Percentiles rank a stretch among this genome's conserved stretches.
These are phyloP conservation scores for Brassica incana DNA, from an alignment of 345 rosid genomes.

Conservation along the genomic window DNA sequence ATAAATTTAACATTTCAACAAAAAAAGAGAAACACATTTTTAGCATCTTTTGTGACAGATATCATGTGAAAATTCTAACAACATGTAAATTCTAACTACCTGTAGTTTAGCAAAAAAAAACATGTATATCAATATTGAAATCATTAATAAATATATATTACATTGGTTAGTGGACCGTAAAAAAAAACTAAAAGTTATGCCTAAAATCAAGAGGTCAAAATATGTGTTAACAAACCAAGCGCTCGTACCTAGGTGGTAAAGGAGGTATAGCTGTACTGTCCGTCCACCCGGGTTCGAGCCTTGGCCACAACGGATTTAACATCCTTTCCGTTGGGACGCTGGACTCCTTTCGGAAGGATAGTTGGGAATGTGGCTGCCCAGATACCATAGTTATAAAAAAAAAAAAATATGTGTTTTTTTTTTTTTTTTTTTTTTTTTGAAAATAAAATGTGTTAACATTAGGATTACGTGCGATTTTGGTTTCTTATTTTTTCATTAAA, in stretches of 20 bases:
- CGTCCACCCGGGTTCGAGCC: too few relatives aligned
- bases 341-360: too few relatives aligned
- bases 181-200: background rate
- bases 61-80: background rate
- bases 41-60: constrained; percentile 8
- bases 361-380: too few relatives aligned
- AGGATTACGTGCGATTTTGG: background rate
- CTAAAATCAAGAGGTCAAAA: background rate
- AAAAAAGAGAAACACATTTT: background rate
- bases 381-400: too few relatives aligned
- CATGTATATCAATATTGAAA: background rate
- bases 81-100: background rate
- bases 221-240: background rate
- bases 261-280: too few relatives aligned
- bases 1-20: too few relatives aligned
- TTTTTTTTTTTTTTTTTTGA: too few relatives aligned
- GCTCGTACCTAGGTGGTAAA: too few relatives aligned
- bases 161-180: background rate
- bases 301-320: too few relatives aligned
- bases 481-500: background rate
- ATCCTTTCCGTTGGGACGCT: too few relatives aligned
- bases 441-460: background rate
- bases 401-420: too few relatives aligned
- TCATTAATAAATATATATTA: background rate
- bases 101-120: too few relatives aligned